These are phyloP conservation scores for Tuctoria greenei DNA, from an alignment of 176 grass and related monocot species.

Conservation along the genomic window DNA sequence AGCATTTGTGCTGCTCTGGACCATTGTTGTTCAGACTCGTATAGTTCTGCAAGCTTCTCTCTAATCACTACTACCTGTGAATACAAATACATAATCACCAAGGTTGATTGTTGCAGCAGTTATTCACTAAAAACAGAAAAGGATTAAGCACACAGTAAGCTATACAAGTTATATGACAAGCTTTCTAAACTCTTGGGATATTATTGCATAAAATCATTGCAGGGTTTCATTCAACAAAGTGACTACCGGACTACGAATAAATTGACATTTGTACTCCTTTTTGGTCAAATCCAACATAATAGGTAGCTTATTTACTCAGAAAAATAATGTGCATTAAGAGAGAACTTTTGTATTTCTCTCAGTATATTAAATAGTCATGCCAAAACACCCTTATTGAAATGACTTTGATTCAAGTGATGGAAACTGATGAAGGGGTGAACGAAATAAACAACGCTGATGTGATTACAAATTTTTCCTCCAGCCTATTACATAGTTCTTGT, in stretches of 20 bases:
- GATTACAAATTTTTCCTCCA: background rate
- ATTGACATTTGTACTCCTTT: too few relatives aligned
- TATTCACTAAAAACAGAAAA: background rate
- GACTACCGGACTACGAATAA: background rate
- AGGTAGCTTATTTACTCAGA: background rate
- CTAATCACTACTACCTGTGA: constrained; percentile 87
- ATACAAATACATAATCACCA: constrained; percentile 21
- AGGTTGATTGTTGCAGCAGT: background rate
- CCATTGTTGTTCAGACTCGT: constrained; percentile 97
- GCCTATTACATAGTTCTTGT: background rate
- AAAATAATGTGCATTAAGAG: background rate
- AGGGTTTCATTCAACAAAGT: background rate
- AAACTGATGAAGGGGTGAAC: background rate
- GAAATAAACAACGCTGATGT: background rate
- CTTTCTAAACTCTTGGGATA: background rate
- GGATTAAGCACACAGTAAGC: background rate
- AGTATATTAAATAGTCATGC: background rate
- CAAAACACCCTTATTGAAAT: background rate
- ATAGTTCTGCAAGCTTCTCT: constrained; percentile 95
- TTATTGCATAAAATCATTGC: background rate
- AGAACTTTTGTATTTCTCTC: background rate
- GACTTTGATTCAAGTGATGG: background rate
- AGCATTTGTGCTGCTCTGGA: constrained; percentile 97
- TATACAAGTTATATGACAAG: background rate
- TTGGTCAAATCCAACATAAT: background rate